Evolutionary conservation across 257 asterid genomes (phyloP).

Genomic region (Solanum dulcamara): DNA sequence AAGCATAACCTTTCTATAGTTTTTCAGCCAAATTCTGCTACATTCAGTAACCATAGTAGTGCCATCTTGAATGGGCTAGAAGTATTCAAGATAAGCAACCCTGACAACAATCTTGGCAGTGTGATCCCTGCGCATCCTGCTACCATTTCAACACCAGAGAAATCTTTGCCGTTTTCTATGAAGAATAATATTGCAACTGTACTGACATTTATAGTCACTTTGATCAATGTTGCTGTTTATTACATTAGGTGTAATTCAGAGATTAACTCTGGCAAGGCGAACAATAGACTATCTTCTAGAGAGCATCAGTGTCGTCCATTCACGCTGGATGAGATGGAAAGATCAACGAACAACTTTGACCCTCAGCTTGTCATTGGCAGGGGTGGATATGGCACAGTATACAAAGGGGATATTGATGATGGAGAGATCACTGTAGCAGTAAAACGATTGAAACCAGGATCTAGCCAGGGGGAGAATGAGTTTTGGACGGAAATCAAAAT

Average conservation of each 20-base stretch:
- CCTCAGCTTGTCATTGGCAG: slow-evolving; percentile 38
- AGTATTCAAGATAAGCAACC: slow-evolving; percentile 59
- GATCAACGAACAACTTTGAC: slow-evolving; percentile 38
- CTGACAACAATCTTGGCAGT: slow-evolving; percentile 52
- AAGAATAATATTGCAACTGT: slow-evolving; percentile 13
- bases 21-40: slow-evolving; percentile 20
- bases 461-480: slow-evolving; percentile 49
- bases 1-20: slow-evolving; percentile 23
- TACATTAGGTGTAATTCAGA: slow-evolving; percentile 26
- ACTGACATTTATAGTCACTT: slow-evolving; percentile 21
- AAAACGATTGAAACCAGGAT: slow-evolving; percentile 33
- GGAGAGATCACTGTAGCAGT: slow-evolving; percentile 43
- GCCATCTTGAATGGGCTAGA: slow-evolving; percentile 36
- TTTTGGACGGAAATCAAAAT: slow-evolving; percentile 51
- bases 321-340: slow-evolving; percentile 46
- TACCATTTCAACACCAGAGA: slow-evolving; percentile 1
- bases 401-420: slow-evolving; percentile 44
- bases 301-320: slow-evolving; percentile 40
- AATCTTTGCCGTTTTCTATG: slow-evolving; percentile 1
- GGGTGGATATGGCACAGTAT: slow-evolving; percentile 65
- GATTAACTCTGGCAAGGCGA: slow-evolving; percentile 15
- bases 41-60: slow-evolving; percentile 1
- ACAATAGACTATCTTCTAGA: slow-evolving; percentile 4
- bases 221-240: slow-evolving; percentile 32
- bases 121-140: neutral